phyloP scores from a whole-genome alignment of 2,329 filamentous ascomycete species.

The Teratosphaeria pseudoeucalypti region DNA sequence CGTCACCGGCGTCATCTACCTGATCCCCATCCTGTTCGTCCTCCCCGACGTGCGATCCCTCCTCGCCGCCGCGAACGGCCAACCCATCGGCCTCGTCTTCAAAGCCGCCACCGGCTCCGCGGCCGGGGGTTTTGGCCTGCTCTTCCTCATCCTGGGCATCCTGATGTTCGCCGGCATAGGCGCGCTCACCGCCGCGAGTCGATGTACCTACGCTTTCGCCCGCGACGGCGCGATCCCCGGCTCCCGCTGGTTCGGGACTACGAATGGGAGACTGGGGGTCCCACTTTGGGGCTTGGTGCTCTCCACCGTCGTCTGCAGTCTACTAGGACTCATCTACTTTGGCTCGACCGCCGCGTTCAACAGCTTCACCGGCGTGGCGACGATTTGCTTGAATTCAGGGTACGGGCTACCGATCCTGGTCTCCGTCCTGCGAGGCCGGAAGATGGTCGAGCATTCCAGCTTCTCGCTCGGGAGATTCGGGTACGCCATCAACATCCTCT shows the following conservation, averaged over 20 bases:
- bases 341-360: constrained; percentile 68
- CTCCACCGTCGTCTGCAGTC: constrained; percentile 57
- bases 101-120: constrained; percentile 64
- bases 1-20: constrained; percentile 54
- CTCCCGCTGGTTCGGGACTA: constrained; percentile 29
- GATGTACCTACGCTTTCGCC: constrained; percentile 64
- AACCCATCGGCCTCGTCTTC: constrained; percentile 68
- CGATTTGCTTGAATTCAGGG: constrained; percentile 64
- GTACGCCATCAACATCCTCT: constrained; percentile 55
- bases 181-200: constrained; percentile 60
- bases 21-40: constrained; percentile 67
- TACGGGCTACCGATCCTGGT: constrained; percentile 70
- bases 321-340: constrained; percentile 70
- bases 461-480: constrained; percentile 63
- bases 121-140: constrained; percentile 59
- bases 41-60: constrained; percentile 57
- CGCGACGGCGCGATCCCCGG: constrained; percentile 52
- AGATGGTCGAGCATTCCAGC: constrained; percentile 52
- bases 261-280: constrained; percentile 56
- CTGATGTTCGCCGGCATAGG: constrained; percentile 67
- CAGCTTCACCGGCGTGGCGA: constrained; percentile 69
- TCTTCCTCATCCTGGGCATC: constrained; percentile 68
- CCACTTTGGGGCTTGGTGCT: constrained; percentile 60
- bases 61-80: constrained; percentile 56
- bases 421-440: constrained; percentile 55